Evolutionary conservation across 108 stramenopile species (phyloP).

Genomic region (Fragilaria radians): DNA sequence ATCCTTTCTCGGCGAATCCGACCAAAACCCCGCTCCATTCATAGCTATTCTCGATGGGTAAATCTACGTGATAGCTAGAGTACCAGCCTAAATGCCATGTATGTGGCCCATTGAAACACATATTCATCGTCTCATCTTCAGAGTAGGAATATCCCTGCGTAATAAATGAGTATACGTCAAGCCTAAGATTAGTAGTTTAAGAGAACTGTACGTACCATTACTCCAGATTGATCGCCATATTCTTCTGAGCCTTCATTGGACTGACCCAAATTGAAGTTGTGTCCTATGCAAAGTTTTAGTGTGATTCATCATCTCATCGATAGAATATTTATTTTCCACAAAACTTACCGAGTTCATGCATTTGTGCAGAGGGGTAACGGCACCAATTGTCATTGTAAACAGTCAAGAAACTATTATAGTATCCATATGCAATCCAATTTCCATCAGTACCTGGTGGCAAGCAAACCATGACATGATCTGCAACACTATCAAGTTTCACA

Average conservation of each 20-base stretch:
- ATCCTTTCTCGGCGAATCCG: too few species aligned
- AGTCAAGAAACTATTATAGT: slow-evolving; percentile 31
- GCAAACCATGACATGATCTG: slow-evolving; percentile 21
- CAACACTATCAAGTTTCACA: background rate
- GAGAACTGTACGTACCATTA: too few species aligned
- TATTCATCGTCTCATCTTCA: slow-evolving; percentile 19
- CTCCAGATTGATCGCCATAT: too few species aligned
- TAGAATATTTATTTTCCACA: too few species aligned
- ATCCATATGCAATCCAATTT: slow-evolving; percentile 35
- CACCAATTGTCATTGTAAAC: slow-evolving; percentile 61
- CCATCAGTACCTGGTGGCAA: slow-evolving; percentile 24
- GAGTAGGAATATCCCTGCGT: slow-evolving; percentile 44
- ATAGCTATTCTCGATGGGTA: too few species aligned
- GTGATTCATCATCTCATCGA: too few species aligned
- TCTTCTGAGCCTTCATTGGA: slow-evolving; percentile 16
- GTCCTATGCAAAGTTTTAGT: too few species aligned
- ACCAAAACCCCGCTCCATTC: too few species aligned
- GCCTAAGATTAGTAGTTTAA: too few species aligned
- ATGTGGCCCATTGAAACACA: slow-evolving; percentile 62
- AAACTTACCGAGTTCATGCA: slow-evolving; percentile 71
- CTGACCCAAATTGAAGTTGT: slow-evolving; percentile 31
- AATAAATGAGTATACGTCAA: too few species aligned
- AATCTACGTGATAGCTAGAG: too few species aligned
- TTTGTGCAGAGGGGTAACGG: slow-evolving; percentile 27
- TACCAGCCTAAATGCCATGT: slow-evolving; percentile 46